Base-by-base conservation (phyloP, 148 eudicot genomes). In the Selenicereus undatus region DNA sequence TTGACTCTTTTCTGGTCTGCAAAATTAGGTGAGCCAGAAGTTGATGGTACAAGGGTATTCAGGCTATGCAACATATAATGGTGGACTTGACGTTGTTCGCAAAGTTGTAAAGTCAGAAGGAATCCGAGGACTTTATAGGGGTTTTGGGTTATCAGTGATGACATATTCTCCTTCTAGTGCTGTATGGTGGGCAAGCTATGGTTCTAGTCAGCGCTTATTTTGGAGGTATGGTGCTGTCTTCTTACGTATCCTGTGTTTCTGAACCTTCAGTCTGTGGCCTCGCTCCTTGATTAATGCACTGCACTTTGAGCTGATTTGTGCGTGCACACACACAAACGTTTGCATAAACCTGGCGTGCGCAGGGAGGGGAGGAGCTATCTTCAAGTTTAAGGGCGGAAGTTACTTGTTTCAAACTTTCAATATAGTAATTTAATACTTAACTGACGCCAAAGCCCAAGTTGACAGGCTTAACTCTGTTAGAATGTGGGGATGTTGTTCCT, bases 161-260 rank as follows among this genome's bases (percentile, higher is more conserved):
- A 96, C 98, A 14, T 96, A 94, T 87, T 84, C 97, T 66, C 99
- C 99, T 36, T 90, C 98, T 66, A 96, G 99, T 90, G 99, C 99
- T 85, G 98, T 94, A 66, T 97, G 99, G 99, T 97, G 99, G 99
- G 98, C 98, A 62, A 97, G 97, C 80, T 97, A 97, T 83, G 99
- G 99, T 82, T 93, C 99, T 83, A 97, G 99, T 80, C 99, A 97
- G 84, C 98, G 98, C 66, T 80, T 97, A 54, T 89, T 97, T 78
- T 97, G 97, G 97, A 92, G 95, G 97, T 97, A 83, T 75, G 79
- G 60, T 64, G 74, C 75, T 83, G 29, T 56, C 58, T 50, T 81
- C 20, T 72, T 76, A 51, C 30, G 30, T 66, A 22, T 29, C 13
- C 3, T 58, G 36, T 11, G 30, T 30, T 77, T 74, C 8, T 81